Conservation (phyloP, 2,329 filamentous ascomycete species). For the Aspergillus udagawae region DNA sequence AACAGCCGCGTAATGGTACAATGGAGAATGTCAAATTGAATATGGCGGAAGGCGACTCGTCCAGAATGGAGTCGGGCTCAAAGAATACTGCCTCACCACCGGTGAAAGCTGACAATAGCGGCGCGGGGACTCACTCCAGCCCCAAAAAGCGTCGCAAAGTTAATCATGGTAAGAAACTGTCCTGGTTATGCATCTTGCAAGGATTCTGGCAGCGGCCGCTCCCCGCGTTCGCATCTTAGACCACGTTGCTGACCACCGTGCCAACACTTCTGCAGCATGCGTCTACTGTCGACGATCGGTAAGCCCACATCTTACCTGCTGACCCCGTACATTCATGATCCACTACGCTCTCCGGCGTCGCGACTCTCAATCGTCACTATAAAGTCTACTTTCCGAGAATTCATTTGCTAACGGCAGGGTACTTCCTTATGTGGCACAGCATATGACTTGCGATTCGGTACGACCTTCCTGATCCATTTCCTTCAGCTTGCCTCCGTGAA, state of each 20-base stretch:
- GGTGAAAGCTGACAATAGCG: conserved; percentile 31
- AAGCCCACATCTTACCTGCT: conserved; percentile 46
- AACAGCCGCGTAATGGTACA: conserved; percentile 26
- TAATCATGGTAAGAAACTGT: conserved; percentile 68
- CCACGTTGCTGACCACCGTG: conserved; percentile 21
- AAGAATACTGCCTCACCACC: conserved; percentile 26
- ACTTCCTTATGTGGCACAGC: conserved; percentile 53
- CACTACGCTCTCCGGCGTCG: not conserved
- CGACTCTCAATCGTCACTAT: conserved; percentile 14
- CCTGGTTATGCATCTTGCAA: conserved; percentile 23
- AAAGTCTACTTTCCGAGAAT: conserved; percentile 13
- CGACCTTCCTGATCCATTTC: conserved; percentile 35
- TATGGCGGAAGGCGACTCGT: conserved; percentile 16
- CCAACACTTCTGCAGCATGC: conserved; percentile 60
- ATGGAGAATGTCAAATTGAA: conserved; percentile 18
- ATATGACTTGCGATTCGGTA: conserved; percentile 92
- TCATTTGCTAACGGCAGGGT: conserved; percentile 45
- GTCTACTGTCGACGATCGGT: conserved; percentile 88
- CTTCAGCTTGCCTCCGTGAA: conserved; percentile 19
- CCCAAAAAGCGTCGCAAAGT: conserved; percentile 85
- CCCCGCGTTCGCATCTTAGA: conserved; percentile 14
- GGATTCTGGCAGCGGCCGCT: conserved; percentile 16
- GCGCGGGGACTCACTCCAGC: conserved; percentile 44
- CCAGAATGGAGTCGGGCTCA: conserved; percentile 27
- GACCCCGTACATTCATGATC: not conserved